phyloP scores from a whole-genome alignment of 176 grass and related monocot genomes.

The Saccharum officinarum region DNA sequence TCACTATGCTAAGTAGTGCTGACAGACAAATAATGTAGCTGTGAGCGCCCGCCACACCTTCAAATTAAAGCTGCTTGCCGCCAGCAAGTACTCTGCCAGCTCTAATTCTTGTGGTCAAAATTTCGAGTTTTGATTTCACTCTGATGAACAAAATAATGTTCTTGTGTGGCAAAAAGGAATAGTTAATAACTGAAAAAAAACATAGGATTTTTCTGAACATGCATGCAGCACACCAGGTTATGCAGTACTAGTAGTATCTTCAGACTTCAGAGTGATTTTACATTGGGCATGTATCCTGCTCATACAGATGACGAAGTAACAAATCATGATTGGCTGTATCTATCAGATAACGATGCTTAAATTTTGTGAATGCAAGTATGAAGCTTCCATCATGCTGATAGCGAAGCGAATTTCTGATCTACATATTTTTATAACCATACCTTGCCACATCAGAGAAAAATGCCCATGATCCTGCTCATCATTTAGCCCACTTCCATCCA shows the following conservation, averaged over 20 bases:
- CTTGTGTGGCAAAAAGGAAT: not conserved
- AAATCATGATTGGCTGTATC: not conserved
- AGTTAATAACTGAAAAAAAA: not conserved
- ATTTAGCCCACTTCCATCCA: slow-evolving; percentile 34
- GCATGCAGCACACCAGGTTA: not conserved
- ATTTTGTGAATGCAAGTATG: not conserved
- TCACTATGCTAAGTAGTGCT: not conserved
- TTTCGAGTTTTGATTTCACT: not conserved
- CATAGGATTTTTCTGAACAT: not conserved
- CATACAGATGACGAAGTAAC: not conserved
- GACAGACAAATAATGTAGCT: not conserved
- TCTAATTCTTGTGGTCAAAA: not conserved
- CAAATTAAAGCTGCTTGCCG: not conserved
- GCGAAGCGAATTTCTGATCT: slow-evolving; percentile 39
- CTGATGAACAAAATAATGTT: not conserved
- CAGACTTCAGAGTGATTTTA: not conserved
- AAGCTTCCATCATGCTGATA: slow-evolving; percentile 41
- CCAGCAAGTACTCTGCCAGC: not conserved
- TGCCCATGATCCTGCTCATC: slow-evolving; percentile 31
- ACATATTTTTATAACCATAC: no score
- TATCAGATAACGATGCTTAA: slow-evolving; percentile 5
- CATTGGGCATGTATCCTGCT: not conserved
- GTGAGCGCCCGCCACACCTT: not conserved
- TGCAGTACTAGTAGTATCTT: not conserved
- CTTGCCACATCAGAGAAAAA: slow-evolving; percentile 34